phyloP scores from a whole-genome alignment of 257 asterid species.

The Fraxinus americana region DNA sequence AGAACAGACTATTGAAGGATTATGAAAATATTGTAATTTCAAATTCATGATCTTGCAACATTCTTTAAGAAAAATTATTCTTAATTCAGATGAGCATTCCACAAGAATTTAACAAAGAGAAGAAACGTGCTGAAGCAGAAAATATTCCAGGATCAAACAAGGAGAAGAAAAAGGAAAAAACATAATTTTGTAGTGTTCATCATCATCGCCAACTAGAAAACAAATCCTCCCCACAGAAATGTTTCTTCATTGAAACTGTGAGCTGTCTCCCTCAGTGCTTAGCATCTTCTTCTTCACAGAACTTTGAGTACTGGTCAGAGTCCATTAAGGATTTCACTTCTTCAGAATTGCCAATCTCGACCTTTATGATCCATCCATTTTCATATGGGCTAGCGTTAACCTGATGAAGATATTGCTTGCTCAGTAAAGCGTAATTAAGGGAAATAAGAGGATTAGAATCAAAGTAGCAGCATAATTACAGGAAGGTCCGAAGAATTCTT shows the following conservation, averaged over 20 bases:
- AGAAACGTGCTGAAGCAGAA: background rate
- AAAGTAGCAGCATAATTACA: background rate
- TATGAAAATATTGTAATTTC: background rate
- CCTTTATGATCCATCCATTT: constrained; percentile 96
- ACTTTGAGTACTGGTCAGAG: constrained; percentile 62
- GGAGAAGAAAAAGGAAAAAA: background rate
- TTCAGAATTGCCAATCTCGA: constrained; percentile 55
- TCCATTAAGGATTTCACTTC: constrained; percentile 67
- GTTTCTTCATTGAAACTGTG: background rate
- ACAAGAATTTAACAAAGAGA: background rate
- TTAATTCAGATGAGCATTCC: background rate
- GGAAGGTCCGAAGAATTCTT: background rate
- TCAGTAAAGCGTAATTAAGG: background rate
- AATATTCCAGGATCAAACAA: background rate
- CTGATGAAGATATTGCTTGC: constrained; percentile 28
- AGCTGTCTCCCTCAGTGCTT: constrained; percentile 46
- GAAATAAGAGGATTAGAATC: background rate
- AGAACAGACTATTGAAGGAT: background rate
- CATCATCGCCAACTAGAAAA: background rate
- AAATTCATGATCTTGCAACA: background rate
- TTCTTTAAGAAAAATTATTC: background rate
- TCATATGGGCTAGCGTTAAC: constrained; percentile 81
- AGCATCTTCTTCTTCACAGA: constrained; percentile 88
- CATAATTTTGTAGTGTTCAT: background rate
- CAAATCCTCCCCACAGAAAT: background rate